phyloP scores from a whole-genome alignment of 345 rosid genomes.

The Pelargonium nanum region DNA sequence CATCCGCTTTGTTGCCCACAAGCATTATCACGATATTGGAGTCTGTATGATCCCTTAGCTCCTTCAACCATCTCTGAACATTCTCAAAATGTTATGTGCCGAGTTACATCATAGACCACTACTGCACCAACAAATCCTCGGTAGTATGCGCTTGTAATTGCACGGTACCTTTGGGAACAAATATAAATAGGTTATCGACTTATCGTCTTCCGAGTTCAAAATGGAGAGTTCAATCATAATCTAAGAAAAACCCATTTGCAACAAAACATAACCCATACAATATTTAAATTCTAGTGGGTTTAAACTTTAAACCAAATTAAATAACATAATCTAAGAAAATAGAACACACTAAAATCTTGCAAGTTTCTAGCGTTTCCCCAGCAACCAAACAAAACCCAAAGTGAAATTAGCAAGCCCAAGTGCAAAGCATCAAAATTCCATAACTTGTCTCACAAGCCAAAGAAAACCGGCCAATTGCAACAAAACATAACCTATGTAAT shows the following conservation, averaged over 20 bases:
- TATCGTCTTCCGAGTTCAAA: not conserved
- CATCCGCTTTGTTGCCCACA: slow-evolving; percentile 85
- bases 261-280: too few species aligned
- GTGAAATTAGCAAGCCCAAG: slow-evolving; percentile 1
- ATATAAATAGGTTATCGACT: slow-evolving; percentile 7
- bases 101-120: slow-evolving; percentile 75
- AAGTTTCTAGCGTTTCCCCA: too few species aligned
- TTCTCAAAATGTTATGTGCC: slow-evolving; percentile 80
- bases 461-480: too few species aligned
- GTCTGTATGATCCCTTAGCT: slow-evolving; percentile 77
- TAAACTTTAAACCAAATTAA: too few species aligned
- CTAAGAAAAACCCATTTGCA: not conserved
- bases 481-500: too few species aligned
- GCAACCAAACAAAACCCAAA: too few species aligned
- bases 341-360: too few species aligned
- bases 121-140: slow-evolving; percentile 85
- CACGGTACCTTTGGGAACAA: slow-evolving; percentile 50
- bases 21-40: slow-evolving; percentile 79
- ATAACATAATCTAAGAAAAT: too few species aligned
- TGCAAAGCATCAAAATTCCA: not conserved
- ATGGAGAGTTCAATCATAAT: not conserved
- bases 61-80: slow-evolving; percentile 86
- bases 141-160: slow-evolving; percentile 88
- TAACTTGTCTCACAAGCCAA: not conserved
- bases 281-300: too few species aligned